phyloP scores from a whole-genome alignment of 495 filamentous ascomycete species.

The Podospora pseudocomata region DNA sequence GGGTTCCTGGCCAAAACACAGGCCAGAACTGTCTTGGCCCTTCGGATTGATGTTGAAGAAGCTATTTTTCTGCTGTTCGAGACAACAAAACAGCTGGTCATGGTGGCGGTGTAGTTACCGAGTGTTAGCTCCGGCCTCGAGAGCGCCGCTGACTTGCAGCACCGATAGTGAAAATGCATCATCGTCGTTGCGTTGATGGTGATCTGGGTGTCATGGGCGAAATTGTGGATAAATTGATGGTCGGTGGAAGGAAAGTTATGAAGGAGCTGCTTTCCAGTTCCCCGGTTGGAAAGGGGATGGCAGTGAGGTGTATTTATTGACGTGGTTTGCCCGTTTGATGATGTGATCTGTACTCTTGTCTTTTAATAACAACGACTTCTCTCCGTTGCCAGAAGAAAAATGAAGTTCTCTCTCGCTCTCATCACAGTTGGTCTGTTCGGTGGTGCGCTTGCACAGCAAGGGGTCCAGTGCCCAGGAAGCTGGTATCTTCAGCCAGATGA shows the following conservation, averaged over 20 bases:
- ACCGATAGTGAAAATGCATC: conserved; percentile 4
- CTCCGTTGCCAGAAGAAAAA: conserved; percentile 5
- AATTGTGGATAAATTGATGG: conserved; percentile 9
- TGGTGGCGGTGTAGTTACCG: background rate
- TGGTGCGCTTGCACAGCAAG: conserved; percentile 17
- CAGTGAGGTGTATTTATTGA: conserved; percentile 5
- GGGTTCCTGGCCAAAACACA: background rate
- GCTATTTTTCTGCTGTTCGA: background rate
- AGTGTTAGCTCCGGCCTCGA: background rate
- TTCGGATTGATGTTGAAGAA: background rate
- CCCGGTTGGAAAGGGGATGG: background rate
- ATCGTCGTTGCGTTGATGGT: background rate
- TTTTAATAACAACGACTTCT: background rate
- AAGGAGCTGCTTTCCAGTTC: background rate
- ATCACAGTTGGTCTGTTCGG: conserved; percentile 17
- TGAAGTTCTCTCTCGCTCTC: conserved; percentile 17
- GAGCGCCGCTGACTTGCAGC: background rate
- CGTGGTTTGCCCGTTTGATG: background rate
- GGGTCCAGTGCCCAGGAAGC: conserved; percentile 18
- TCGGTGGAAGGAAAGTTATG: background rate
- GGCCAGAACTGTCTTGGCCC: no score
- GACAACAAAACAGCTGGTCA: background rate
- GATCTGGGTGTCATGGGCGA: background rate
- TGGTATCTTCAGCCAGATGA: conserved; percentile 34
- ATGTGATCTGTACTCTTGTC: background rate